Evolutionary conservation across 2,329 filamentous ascomycete species (phyloP).

Genomic region (Cladorrhinum sp.): DNA sequence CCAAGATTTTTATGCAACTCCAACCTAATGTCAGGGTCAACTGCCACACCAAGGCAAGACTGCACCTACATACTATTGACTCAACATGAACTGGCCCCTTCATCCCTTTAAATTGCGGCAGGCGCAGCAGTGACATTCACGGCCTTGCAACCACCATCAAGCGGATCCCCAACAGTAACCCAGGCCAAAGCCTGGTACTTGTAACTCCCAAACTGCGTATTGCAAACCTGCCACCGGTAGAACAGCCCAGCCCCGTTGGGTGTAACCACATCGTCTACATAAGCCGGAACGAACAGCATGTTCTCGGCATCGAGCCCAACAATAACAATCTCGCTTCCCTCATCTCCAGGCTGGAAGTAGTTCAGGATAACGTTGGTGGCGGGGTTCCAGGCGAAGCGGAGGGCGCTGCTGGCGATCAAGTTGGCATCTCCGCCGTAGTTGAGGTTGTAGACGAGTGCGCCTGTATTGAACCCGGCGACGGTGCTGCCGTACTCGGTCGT

Average conservation of each 20-base stretch:
- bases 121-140: constrained; percentile 3
- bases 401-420: neutral
- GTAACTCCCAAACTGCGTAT: constrained; percentile 5
- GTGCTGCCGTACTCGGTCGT: constrained; percentile 20
- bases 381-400: constrained; percentile 2
- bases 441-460: constrained; percentile 32
- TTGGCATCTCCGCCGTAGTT: neutral
- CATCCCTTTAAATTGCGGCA: neutral
- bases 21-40: too few species aligned
- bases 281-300: constrained; percentile 5
- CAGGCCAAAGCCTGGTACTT: constrained; percentile 4
- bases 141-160: neutral
- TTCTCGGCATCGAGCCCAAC: neutral
- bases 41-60: too few species aligned
- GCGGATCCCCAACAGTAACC: constrained; percentile 5
- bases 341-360: neutral
- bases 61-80: too few species aligned
- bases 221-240: constrained; percentile 7
- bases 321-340: neutral
- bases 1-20: too few species aligned
- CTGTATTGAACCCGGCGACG: constrained; percentile 11
- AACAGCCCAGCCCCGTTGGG: neutral
- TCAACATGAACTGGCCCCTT: too few species aligned
- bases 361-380: neutral
- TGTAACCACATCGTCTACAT: constrained; percentile 4